Percentiles rank a stretch among this genome's conserved stretches.
These are phyloP conservation scores for Kwoniella mangroviensis DNA, from an alignment of 768 basidiomycete species.

Conservation along the genomic window DNA sequence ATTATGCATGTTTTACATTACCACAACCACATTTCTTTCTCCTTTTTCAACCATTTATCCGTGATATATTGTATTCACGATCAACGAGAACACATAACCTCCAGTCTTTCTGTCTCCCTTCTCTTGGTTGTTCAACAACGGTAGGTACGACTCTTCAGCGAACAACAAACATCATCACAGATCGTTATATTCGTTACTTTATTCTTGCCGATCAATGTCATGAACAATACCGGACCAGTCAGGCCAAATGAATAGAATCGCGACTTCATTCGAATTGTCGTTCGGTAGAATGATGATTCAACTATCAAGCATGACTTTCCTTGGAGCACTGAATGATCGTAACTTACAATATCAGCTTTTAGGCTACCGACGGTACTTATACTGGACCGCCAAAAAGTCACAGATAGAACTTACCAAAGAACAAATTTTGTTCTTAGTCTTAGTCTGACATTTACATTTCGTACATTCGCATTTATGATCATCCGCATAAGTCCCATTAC, in stretches of 20 bases:
- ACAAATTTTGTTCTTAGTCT: conserved; percentile 24
- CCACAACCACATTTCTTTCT: neutral
- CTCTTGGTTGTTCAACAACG: neutral
- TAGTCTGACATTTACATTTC: conserved; percentile 21
- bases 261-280: neutral
- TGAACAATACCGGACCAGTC: neutral
- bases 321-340: conserved; percentile 2
- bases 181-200: neutral
- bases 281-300: neutral
- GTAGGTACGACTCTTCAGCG: neutral
- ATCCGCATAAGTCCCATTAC: conserved; percentile 8
- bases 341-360: no score
- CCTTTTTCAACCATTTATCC: no score
- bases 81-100: neutral
- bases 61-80: no score
- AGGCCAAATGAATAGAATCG: neutral
- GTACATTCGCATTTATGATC: conserved; percentile 23
- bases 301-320: conserved; percentile 18
- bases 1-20: neutral
- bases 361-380: no score
- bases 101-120: neutral
- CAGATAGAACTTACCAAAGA: conserved; percentile 7
- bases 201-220: neutral
- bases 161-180: neutral
- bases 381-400: no score